These are phyloP conservation scores for Pontederia paniculata DNA, from an alignment of 176 grass and related monocot species.

Conservation along the genomic window DNA sequence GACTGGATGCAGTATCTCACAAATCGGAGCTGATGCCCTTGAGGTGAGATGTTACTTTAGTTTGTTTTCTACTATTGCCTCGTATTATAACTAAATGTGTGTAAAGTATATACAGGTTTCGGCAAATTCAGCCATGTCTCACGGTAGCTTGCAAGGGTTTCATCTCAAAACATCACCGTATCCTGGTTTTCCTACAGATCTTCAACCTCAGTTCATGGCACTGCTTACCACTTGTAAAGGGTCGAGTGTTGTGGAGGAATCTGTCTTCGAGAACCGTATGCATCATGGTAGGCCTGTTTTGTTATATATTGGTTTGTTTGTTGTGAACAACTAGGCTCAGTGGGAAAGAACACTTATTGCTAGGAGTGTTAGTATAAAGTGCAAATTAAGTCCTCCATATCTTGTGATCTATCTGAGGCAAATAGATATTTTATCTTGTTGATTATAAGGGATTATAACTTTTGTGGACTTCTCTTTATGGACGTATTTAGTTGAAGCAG, in stretches of 20 bases:
- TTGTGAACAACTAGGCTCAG: neutral
- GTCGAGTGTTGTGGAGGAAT: conserved; percentile 12
- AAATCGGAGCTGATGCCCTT: neutral
- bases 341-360: neutral
- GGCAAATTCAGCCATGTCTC: neutral
- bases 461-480: no score
- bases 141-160: conserved; percentile 10
- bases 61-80: neutral
- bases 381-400: no score
- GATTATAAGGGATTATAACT: no score
- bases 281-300: conserved; percentile 5
- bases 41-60: conserved; percentile 2
- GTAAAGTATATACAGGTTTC: conserved; percentile 16
- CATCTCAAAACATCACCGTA: conserved; percentile 11
- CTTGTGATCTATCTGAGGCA: no score
- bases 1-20: conserved; percentile 10
- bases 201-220: conserved; percentile 20
- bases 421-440: no score
- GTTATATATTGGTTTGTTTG: no score
- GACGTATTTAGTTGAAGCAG: no score
- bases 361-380: neutral
- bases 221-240: conserved; percentile 14
- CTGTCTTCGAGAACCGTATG: conserved; percentile 18
- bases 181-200: conserved; percentile 16
- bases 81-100: neutral